Evolutionary conservation across 2,329 filamentous ascomycete species (phyloP), one percentile per base, ranked within the genome.

Genomic region (Fusarium tricinctum): DNA sequence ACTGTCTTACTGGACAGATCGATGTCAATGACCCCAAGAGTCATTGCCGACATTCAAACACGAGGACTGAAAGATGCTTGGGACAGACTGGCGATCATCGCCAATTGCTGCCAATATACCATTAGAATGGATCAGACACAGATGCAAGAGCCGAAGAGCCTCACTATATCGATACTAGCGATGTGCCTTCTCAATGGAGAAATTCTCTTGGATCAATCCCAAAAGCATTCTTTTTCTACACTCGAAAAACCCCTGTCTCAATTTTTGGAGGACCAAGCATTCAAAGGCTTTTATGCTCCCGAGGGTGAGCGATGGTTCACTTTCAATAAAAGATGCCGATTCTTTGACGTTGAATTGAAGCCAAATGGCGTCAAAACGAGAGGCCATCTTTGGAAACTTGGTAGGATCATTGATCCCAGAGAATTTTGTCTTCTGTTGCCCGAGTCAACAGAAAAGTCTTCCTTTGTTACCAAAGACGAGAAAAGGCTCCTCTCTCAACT

Each of bases 11-110:
- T 56, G 10, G 9, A 43, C 5, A 19, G 4, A 30, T 2, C 10
- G 2, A 30, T 44, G 14, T 10, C 53, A 5, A 57, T 57, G 53
- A 43, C 53, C 1, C 53, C 28, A 23, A 43, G 4, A 12, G 14
- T 57, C 22, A 28, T 57, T 38, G 3, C 2, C 6, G 53, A 57
- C 7, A 57, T 57, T 9, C 14, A 50, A 8, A 50, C 5, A 9
- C 45, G 38, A 22, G 1, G 28, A 1, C 13, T 56, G 7, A 0
- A 2, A 4, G 14, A 43, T 2, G 2, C 45, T 30, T 50, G 38
- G 53, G 53, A 57, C 30, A 50, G n/a, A 10, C 22, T 43, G 30
- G 38, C 45, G n/a, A 57, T 57, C 9, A 57, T 51, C 10, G 53
- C 53, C 19, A 57, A 57, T 28, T 57, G 45, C 8, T 57, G 30